phyloP scores from a whole-genome alignment of 78 protist species.

The Pigoraptor vietnamica region DNA sequence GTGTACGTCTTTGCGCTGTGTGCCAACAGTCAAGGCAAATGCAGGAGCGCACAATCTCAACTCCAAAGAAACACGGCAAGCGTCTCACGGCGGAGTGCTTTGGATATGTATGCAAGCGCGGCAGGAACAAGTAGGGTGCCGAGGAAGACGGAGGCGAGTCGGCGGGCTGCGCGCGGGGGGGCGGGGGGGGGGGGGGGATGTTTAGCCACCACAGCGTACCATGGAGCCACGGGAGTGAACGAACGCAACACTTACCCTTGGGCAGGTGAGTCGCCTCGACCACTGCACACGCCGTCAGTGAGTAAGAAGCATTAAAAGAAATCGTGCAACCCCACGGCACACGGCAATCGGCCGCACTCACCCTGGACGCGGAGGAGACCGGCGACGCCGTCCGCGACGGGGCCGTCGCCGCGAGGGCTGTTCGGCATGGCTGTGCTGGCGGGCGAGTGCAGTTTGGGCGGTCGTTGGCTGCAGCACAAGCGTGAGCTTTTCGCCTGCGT shows the following conservation, averaged over 20 bases:
- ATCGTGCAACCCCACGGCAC: not conserved
- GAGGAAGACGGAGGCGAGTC: not conserved
- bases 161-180: not conserved
- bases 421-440: too few species aligned
- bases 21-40: not conserved
- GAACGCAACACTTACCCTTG: not conserved
- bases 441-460: too few species aligned
- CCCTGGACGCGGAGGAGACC: not conserved
- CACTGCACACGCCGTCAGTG: too few species aligned
- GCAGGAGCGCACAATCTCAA: too few species aligned
- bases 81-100: too few species aligned
- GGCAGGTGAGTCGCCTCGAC: not conserved
- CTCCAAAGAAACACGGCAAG: too few species aligned
- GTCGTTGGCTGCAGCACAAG: too few species aligned
- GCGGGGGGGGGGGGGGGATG: not conserved
- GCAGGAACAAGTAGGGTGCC: not conserved
- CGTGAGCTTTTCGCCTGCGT: too few species aligned
- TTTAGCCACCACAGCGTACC: not conserved
- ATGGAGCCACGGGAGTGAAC: not conserved
- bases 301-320: too few species aligned
- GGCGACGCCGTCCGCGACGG: not conserved
- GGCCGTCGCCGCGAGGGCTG: too few species aligned
- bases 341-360: not conserved
- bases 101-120: not conserved
- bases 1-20: not conserved